These are phyloP conservation scores for Dendrobium nobile DNA, from an alignment of 106 monocot genomes.

Conservation along the genomic window DNA sequence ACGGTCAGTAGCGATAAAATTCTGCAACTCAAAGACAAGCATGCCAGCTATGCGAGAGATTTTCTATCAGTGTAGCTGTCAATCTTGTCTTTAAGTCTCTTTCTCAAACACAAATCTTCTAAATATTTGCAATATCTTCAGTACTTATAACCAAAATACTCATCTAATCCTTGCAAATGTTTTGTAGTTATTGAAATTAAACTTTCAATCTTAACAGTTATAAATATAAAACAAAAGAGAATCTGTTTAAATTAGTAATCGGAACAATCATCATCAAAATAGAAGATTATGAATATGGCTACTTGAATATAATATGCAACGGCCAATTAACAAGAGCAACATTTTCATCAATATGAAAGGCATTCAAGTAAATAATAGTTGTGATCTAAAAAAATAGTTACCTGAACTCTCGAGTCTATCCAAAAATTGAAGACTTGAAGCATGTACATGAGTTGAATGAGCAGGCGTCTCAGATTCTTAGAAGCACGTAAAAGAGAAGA, in stretches of 20 bases:
- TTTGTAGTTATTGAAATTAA: background rate
- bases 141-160: background rate
- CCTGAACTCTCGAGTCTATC: conserved; percentile 11
- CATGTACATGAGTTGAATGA: conserved; percentile 10
- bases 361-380: background rate
- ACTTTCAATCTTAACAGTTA: background rate
- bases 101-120: too few species aligned
- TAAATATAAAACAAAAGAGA: background rate
- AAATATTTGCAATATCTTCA: background rate
- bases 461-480: conserved; percentile 4
- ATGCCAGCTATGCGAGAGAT: too few species aligned
- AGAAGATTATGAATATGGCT: background rate
- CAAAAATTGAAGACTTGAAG: conserved; percentile 8
- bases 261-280: background rate
- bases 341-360: background rate
- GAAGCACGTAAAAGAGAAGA: background rate
- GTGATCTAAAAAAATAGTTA: background rate
- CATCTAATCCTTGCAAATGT: background rate
- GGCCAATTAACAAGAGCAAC: background rate
- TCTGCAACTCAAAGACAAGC: background rate
- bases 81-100: too few species aligned
- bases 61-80: too few species aligned
- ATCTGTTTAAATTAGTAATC: background rate
- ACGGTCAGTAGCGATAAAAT: background rate
- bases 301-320: background rate